Conservation (phyloP, 495 filamentous ascomycete species). For the Letharia columbiana region DNA sequence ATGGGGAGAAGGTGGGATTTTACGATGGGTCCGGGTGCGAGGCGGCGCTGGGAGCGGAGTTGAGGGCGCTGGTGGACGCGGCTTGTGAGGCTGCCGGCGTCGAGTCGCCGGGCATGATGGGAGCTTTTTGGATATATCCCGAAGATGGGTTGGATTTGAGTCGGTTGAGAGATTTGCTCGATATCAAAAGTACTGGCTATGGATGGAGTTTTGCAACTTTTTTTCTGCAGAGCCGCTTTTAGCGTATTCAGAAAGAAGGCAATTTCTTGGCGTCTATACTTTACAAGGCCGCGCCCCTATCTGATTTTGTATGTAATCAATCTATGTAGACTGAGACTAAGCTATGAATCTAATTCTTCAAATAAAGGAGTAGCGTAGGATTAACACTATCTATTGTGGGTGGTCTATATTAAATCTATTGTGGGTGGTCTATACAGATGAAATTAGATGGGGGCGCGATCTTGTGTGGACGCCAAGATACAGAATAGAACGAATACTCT, state of each 20-base stretch:
- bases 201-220: conserved; percentile 1
- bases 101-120: conserved; percentile 7
- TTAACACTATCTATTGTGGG: too few relatives aligned
- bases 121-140: neutral
- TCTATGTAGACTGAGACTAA: too few relatives aligned
- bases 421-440: too few relatives aligned
- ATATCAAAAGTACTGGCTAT: neutral
- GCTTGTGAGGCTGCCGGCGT: conserved; percentile 1
- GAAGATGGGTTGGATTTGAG: neutral
- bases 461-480: too few relatives aligned
- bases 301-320: too few relatives aligned
- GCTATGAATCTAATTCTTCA: too few relatives aligned
- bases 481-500: too few relatives aligned
- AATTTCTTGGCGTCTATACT: too few relatives aligned
- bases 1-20: neutral
- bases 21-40: conserved; percentile 8
- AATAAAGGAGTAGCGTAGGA: too few relatives aligned
- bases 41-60: neutral
- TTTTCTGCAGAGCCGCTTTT: conserved; percentile 12
- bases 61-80: neutral
- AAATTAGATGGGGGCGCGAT: too few relatives aligned
- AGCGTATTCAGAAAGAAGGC: neutral
- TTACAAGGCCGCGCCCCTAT: too few relatives aligned
- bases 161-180: neutral
- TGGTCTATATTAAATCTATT: too few relatives aligned